A percentile compares a stretch with the other conserved stretches of the same genome.
These are phyloP conservation scores for Eimeria acervulina DNA, from an alignment of 169 alveolate genomes.

Conservation along the genomic window DNA sequence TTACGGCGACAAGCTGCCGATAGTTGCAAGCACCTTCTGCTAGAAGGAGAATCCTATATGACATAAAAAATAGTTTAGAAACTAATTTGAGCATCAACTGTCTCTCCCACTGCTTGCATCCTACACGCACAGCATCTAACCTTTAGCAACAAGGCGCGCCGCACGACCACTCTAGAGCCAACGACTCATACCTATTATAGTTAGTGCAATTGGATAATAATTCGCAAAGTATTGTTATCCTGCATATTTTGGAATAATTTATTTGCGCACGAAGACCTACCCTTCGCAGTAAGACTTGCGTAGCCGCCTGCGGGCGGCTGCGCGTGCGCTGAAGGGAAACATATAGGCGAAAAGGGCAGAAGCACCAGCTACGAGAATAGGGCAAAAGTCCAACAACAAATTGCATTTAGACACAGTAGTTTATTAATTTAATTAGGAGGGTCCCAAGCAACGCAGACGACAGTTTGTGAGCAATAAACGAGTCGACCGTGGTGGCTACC, in stretches of 20 bases:
- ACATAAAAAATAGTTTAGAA: background rate
- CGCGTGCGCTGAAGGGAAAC: conserved; percentile 16
- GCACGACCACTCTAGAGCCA: background rate
- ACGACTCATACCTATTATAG: background rate
- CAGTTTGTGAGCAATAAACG: conserved; percentile 7
- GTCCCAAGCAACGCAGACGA: conserved; percentile 22
- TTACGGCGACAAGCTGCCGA: background rate
- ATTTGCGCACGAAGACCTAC: background rate
- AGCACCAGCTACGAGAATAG: background rate
- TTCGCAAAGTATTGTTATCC: background rate
- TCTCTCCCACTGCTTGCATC: background rate
- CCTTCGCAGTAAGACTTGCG: background rate
- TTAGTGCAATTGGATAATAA: background rate
- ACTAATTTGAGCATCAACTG: background rate
- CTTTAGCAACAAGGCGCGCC: background rate
- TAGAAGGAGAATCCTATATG: background rate
- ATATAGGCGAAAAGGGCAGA: background rate
- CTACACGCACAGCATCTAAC: background rate
- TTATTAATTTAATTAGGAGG: background rate
- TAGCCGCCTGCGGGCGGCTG: conserved; percentile 23
- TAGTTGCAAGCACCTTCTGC: background rate
- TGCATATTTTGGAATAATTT: background rate
- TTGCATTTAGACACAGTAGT: background rate
- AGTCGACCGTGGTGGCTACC: conserved; percentile 57
- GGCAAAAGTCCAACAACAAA: background rate